These are phyloP conservation scores for Nakazawaea anatomiae DNA, from an alignment of 805 yeast genomes.

Conservation along the genomic window DNA sequence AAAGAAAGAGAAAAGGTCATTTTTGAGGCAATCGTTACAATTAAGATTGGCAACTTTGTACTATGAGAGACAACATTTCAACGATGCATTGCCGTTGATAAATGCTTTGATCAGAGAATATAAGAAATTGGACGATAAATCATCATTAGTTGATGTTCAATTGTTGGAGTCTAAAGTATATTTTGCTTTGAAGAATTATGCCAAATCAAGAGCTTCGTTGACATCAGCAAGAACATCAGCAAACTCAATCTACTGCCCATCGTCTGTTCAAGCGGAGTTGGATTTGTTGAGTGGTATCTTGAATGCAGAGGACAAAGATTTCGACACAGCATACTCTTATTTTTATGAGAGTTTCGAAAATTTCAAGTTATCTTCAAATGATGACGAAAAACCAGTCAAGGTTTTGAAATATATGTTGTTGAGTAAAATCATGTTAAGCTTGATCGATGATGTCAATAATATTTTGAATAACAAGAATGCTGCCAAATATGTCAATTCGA, in stretches of 20 bases:
- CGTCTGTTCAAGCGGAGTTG: slow-evolving; percentile 87
- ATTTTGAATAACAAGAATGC: slow-evolving; percentile 67
- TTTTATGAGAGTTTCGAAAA: slow-evolving; percentile 95
- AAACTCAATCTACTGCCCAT: slow-evolving; percentile 93
- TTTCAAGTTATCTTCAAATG: slow-evolving; percentile 45
- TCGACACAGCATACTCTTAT: slow-evolving; percentile 91
- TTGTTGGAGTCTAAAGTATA: slow-evolving; percentile 84
- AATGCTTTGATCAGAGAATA: slow-evolving; percentile 73
- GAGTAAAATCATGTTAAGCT: slow-evolving; percentile 87
- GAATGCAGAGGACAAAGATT: slow-evolving; percentile 96
- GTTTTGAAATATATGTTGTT: slow-evolving; percentile 89
- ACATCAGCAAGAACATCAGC: slow-evolving; percentile 97
- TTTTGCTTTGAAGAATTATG: slow-evolving; percentile 84
- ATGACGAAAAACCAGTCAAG: slow-evolving; percentile 52
- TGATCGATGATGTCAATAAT: slow-evolving; percentile 78
- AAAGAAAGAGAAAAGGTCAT: slow-evolving; percentile 71
- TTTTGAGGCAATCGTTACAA: slow-evolving; percentile 83
- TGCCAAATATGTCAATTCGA: slow-evolving; percentile 41
- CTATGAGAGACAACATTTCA: slow-evolving; percentile 56
- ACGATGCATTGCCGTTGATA: slow-evolving; percentile 68
- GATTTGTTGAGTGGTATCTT: slow-evolving; percentile 94
- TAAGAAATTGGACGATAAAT: slow-evolving; percentile 91
- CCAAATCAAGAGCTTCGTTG: slow-evolving; percentile 86
- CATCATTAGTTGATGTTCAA: slow-evolving; percentile 93
- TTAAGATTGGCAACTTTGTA: slow-evolving; percentile 75